Conservation (phyloP, 192 early-diverging fungal species). For the Coemansia sp. region DNA sequence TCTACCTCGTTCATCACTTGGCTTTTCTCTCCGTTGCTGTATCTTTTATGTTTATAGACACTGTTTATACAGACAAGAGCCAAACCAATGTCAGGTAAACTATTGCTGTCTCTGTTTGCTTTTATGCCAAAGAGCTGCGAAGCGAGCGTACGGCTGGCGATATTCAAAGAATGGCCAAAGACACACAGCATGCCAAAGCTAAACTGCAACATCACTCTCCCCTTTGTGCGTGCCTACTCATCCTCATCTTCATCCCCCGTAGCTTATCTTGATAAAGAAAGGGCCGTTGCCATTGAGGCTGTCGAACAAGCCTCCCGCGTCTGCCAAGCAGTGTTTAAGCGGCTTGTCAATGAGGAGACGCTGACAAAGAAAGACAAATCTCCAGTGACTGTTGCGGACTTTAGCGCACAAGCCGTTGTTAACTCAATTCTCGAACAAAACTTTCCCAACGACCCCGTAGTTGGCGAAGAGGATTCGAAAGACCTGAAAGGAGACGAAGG, state of each 20-base stretch:
- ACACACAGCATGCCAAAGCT: background rate
- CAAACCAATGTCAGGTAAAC: constrained; percentile 11
- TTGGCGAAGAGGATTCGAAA: constrained; percentile 94
- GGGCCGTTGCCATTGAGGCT: constrained; percentile 82
- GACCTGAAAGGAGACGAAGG: constrained; percentile 76
- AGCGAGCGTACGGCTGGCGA: background rate
- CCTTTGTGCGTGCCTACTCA: constrained; percentile 7
- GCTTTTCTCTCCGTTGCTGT: background rate
- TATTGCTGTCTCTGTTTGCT: background rate
- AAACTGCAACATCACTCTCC: background rate
- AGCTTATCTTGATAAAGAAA: constrained; percentile 63
- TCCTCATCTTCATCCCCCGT: constrained; percentile 8
- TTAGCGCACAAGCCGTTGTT: constrained; percentile 92
- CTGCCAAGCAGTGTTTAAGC: constrained; percentile 83
- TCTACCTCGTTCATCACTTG: background rate
- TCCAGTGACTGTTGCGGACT: constrained; percentile 98
- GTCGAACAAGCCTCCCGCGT: constrained; percentile 86
- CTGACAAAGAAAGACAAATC: constrained; percentile 93
- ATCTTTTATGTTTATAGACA: background rate
- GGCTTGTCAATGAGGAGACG: constrained; percentile 76
- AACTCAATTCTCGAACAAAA: constrained; percentile 72
- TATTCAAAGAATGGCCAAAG: background rate
- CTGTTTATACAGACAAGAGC: background rate
- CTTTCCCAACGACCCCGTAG: constrained; percentile 88
- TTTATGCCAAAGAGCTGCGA: background rate